Evolutionary conservation across 352 stramenopile species (phyloP).

Genomic region (Lagenidium sp.): DNA sequence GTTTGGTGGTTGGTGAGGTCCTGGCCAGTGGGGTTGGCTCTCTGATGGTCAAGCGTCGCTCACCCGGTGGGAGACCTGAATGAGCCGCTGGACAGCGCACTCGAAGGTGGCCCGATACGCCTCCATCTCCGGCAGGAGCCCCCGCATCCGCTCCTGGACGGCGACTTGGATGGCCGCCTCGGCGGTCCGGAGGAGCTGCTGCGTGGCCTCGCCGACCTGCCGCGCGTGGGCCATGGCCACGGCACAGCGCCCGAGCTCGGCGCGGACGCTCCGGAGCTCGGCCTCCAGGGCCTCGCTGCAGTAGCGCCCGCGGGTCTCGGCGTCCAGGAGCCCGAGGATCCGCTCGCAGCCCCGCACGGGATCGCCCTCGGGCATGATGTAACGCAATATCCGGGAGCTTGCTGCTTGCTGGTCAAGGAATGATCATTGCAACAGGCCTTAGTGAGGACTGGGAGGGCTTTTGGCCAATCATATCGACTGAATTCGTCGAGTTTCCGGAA

Average conservation of each 20-base stretch:
- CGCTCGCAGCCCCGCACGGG: constrained; percentile 16
- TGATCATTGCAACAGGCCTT: not conserved
- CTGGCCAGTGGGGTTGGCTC: too few relatives aligned
- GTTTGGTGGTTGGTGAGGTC: too few relatives aligned
- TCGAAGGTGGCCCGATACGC: too few relatives aligned
- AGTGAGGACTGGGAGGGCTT: not conserved
- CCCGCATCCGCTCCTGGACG: too few relatives aligned
- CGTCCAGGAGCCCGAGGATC: constrained; percentile 16
- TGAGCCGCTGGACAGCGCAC: too few relatives aligned
- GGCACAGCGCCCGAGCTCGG: constrained; percentile 12
- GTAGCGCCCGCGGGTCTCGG: constrained; percentile 11
- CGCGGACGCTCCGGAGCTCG: constrained; percentile 10
- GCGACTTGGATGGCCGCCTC: not conserved
- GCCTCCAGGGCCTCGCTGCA: constrained; percentile 17
- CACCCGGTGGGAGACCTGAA: too few relatives aligned
- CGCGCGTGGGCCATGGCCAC: constrained; percentile 17
- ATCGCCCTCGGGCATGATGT: constrained; percentile 7
- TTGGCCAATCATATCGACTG: not conserved
- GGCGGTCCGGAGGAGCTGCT: constrained; percentile 12
- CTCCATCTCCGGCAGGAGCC: too few relatives aligned
- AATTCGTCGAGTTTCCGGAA: not conserved
- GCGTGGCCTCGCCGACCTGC: constrained; percentile 18
- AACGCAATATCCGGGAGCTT: not conserved
- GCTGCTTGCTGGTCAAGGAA: constrained; percentile 1
- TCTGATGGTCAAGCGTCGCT: too few relatives aligned